These are phyloP conservation scores for Eucalyptus marginata DNA, from an alignment of 345 rosid genomes.

Conservation along the genomic window DNA sequence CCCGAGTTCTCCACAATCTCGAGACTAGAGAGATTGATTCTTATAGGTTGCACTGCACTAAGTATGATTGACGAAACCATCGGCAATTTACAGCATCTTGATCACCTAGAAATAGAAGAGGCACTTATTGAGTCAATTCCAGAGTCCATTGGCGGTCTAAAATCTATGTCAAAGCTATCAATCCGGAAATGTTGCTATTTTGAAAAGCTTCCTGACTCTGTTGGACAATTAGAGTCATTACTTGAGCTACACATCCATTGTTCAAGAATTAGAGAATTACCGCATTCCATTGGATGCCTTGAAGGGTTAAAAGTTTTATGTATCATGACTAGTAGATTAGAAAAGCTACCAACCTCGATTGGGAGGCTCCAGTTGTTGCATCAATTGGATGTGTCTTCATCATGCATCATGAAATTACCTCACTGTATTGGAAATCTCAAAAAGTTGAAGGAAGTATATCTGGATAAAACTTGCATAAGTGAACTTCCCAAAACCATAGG, in stretches of 20 bases:
- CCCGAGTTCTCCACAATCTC: not conserved
- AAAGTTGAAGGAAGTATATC: not conserved
- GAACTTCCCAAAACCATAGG: not conserved
- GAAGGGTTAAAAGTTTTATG: not conserved
- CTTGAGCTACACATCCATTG: not conserved
- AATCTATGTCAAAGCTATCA: not conserved
- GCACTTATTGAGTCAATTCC: not conserved
- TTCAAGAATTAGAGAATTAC: not conserved
- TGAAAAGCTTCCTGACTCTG: not conserved
- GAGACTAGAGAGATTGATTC: not conserved
- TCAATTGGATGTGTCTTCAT: not conserved
- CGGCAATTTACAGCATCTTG: not conserved
- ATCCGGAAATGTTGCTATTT: not conserved
- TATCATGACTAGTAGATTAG: not conserved
- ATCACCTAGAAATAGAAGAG: not conserved
- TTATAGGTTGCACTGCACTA: not conserved
- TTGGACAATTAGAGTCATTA: not conserved
- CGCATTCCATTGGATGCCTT: not conserved
- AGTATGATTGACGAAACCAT: not conserved
- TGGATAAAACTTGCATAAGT: not conserved
- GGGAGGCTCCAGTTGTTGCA: not conserved
- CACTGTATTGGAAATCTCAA: not conserved
- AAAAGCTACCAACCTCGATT: not conserved
- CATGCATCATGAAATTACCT: not conserved
- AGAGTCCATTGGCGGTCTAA: not conserved